Base-by-base conservation (phyloP, 106 monocot species). In the Agapanthus africanus region DNA sequence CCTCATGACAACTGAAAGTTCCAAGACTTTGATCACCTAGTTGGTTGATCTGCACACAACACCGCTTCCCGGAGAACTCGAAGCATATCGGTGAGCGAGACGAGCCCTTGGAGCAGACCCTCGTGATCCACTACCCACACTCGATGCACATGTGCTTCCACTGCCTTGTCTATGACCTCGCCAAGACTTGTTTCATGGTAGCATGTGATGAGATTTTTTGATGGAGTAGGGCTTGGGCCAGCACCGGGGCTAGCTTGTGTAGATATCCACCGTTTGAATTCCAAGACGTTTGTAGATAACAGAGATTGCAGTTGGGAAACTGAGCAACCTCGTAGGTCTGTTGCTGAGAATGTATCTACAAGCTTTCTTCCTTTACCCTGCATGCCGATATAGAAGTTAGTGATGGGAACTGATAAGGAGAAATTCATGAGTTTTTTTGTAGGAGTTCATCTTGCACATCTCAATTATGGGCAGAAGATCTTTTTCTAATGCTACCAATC, bases 31-130 rank as follows among this genome's bases (percentile, higher is more conserved):
- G n/a, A n/a, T n/a, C n/a, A n/a, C n/a, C n/a, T n/a, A 19, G 42
- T 42, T 15, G 10, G 79, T 23, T 26, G 25, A 4, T 74, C 82
- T 11, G 69, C 51, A 30, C 21, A 33, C 64, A 86, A 28, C 3
- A 75, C 83, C 4, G 82, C 40, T 32, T 82, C 82, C 66, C 85
- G 51, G 4, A 85, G 72, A 10, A 51, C 83, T 27, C 78, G 25
- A n/a, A 92, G 71, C 40, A 92, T 77, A 33, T 88, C 88, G 0
- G 92, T 79, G 50, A 93, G 81, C 7, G 92, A 79, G 54, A 93
- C 69, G 23, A 93, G 57, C 16, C 92, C 92, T 0, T 21, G 11
- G 28, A 93, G 81, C 36, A 79, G 27, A 0, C 78, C 82, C 26
- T 85, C 34, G 0, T 21, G 30, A 19, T 93, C 83, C 3, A 88